Evolutionary conservation across 1,284 basidiomycete genomes (phyloP).

Genomic region (Austroboletus olivaceoglutinosus): DNA sequence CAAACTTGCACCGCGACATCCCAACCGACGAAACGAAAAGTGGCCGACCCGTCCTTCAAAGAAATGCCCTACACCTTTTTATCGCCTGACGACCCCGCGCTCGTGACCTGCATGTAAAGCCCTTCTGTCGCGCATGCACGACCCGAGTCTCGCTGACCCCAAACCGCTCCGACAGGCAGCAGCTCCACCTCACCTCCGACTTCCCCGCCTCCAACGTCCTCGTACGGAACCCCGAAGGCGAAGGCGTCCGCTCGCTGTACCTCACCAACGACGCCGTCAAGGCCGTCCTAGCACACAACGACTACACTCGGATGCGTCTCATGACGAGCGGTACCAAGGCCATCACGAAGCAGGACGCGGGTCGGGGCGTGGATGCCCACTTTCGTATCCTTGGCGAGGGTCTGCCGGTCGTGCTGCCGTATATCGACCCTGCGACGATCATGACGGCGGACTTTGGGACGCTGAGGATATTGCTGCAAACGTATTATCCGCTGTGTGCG

Average conservation of each 20-base stretch:
- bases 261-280: constrained; percentile 86
- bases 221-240: constrained; percentile 84
- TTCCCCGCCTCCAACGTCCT: constrained; percentile 81
- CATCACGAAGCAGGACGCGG: constrained; percentile 66
- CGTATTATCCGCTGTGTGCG: constrained; percentile 75
- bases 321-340: constrained; percentile 91
- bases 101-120: constrained; percentile 64
- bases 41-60: constrained; percentile 63
- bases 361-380: constrained; percentile 54
- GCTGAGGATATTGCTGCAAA: constrained; percentile 66
- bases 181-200: constrained; percentile 67
- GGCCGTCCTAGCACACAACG: constrained; percentile 77
- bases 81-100: constrained; percentile 64
- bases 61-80: constrained; percentile 91
- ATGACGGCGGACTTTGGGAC: constrained; percentile 58
- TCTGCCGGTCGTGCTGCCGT: constrained; percentile 78
- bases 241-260: constrained; percentile 82
- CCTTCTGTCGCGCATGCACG: not conserved
- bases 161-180: constrained; percentile 47
- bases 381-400: constrained; percentile 87
- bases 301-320: constrained; percentile 83
- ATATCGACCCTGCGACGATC: constrained; percentile 65
- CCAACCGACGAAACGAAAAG: constrained; percentile 19
- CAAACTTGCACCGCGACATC: not conserved
- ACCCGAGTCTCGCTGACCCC: not conserved